Base-by-base conservation (phyloP, 2,329 filamentous ascomycete genomes). In the Chaetomium sp. region DNA sequence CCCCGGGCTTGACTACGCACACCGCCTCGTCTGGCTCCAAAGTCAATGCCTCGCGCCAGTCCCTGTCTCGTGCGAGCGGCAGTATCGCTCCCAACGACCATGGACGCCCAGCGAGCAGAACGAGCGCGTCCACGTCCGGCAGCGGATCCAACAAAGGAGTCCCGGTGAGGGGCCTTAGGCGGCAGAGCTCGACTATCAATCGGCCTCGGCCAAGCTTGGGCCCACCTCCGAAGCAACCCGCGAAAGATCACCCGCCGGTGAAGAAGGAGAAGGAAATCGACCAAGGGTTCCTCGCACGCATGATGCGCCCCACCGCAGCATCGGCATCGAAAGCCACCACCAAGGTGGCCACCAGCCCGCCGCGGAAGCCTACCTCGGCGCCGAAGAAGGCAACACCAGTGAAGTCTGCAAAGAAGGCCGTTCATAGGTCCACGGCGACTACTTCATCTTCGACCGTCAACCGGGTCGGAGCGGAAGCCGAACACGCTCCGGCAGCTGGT, bases 271-370 rank as follows among this genome's bases (percentile, higher is more conserved):
- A 80, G 55, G 83, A 84, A 21, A 81, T 90, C 1, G 88, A 91
- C 68, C 88, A 91, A 69, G 78, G 86, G 16, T 93, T 93, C 76
- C 78, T 93, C 29, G 90, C 89, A n/a, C 85, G 90, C 60, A 92
- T 93, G 90, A 93, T 89, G 86, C 82, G 90, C 49, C 90, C 90
- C 2, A 93, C 90, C 0, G 85, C 89, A 53, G 81, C 85, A 21
- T 91, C 88, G 5, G 83, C 88, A 9, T 87, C 82, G 68, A 92
- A 91, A 77, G 83, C 84, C 0, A 79, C 85, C 2, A 89, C 91
- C 5, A 92, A 90, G 77, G 74, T 74, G 1, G 77, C 81, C 1
- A 68, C 77, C 0, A 84, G 83, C 0, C 83, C 84, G 2, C 83
- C 84, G 0, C 77, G 79, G 63, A 83, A 78, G 68, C 66, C 72